phyloP scores from a whole-genome alignment of 257 asterid species.

The Echium plantagineum region DNA sequence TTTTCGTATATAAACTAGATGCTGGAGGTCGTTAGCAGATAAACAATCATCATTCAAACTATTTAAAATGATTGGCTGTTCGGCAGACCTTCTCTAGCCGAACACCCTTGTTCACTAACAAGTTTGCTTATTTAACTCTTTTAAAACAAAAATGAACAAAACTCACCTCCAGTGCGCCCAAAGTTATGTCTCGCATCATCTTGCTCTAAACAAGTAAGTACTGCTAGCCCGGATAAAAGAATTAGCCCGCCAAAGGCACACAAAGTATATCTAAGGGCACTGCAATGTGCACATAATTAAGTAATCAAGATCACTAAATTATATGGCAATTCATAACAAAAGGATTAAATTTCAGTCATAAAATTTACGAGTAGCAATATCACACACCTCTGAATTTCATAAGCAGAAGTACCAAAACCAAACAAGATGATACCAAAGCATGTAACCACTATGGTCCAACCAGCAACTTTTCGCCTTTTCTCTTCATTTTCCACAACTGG shows the following conservation, averaged over 20 bases:
- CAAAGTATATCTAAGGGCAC: conserved; percentile 49
- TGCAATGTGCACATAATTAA: conserved; percentile 26
- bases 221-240: conserved; percentile 46
- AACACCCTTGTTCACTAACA: not conserved
- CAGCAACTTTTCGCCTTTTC: conserved; percentile 72
- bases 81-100: not conserved
- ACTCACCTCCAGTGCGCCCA: conserved; percentile 91
- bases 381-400: conserved; percentile 41
- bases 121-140: not conserved
- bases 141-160: conserved; percentile 1
- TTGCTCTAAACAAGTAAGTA: conserved; percentile 69
- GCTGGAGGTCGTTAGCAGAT: no score
- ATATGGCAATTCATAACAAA: no score
- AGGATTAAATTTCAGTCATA: not conserved
- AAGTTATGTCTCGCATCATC: conserved; percentile 90
- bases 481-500: conserved; percentile 37
- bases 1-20: not conserved
- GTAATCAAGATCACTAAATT: not conserved
- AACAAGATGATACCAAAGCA: conserved; percentile 73
- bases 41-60: no score
- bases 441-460: conserved; percentile 68
- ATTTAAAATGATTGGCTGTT: no score
- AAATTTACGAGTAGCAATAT: not conserved
- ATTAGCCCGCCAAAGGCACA: conserved; percentile 69
- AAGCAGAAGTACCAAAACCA: conserved; percentile 65